These are phyloP conservation scores for Aureobasidium sp. DNA, from an alignment of 2,329 filamentous ascomycete genomes.

Conservation along the genomic window DNA sequence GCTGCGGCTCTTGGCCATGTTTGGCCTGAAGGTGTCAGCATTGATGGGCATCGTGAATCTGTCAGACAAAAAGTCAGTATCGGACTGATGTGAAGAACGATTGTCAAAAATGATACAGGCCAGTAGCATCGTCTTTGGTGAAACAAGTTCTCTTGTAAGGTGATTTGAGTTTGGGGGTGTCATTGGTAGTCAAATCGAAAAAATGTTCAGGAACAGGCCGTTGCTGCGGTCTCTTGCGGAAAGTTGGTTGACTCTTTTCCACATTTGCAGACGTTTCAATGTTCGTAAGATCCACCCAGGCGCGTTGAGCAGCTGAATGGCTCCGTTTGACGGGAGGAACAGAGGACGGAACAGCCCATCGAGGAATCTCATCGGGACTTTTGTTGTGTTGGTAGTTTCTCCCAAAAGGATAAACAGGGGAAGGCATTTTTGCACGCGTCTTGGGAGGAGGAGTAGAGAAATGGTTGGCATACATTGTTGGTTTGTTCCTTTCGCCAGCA, in stretches of 20 bases:
- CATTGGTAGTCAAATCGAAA: neutral
- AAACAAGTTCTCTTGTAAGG: constrained; percentile 2
- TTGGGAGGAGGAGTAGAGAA: constrained; percentile 7
- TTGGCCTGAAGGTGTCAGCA: constrained; percentile 16
- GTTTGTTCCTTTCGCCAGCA: constrained; percentile 9
- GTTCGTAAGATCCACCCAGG: constrained; percentile 2
- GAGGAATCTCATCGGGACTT: constrained; percentile 16
- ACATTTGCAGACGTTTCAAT: neutral
- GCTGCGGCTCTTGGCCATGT: constrained; percentile 36
- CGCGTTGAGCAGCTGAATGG: constrained; percentile 7
- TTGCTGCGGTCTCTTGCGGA: neutral
- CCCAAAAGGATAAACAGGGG: constrained; percentile 9
- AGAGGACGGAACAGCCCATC: constrained; percentile 21
- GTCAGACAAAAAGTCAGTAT: constrained; percentile 14
- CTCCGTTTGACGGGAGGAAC: constrained; percentile 1
- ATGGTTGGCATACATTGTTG: constrained; percentile 11
- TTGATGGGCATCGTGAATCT: constrained; percentile 25
- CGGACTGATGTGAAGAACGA: neutral
- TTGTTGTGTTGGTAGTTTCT: constrained; percentile 3
- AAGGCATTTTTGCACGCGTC: neutral
- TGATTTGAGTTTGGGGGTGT: neutral
- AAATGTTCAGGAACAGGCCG: neutral
- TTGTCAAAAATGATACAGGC: neutral
- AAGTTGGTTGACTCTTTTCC: neutral
- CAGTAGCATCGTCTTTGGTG: constrained; percentile 6